Percentiles rank a stretch among this genome's conserved stretches.
These are phyloP conservation scores for Capsella bursapastoris DNA, from an alignment of 345 rosid genomes.

Conservation along the genomic window DNA sequence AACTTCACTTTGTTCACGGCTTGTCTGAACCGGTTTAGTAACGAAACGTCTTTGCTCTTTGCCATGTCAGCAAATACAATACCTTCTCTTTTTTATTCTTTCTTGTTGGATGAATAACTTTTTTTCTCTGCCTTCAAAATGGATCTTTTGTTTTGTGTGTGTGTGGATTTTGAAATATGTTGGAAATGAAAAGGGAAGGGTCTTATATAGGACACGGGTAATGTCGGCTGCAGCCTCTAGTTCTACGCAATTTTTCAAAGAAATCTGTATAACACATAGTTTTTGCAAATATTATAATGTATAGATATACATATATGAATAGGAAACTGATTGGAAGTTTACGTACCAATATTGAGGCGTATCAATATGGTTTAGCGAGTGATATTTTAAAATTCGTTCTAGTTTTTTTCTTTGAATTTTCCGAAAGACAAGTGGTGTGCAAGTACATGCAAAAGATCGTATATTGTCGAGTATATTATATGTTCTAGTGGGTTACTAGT, in stretches of 20 bases:
- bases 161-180: slow-evolving; percentile 5
- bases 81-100: background rate
- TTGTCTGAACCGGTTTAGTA: slow-evolving; percentile 63
- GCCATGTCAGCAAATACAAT: slow-evolving; percentile 31
- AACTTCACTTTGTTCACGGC: slow-evolving; percentile 75
- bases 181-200: slow-evolving; percentile 9
- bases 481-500: background rate
- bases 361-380: slow-evolving; percentile 36
- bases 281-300: slow-evolving; percentile 17
- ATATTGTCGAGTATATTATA: slow-evolving; percentile 25
- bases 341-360: slow-evolving; percentile 37
- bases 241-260: slow-evolving; percentile 17
- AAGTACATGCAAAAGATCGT: slow-evolving; percentile 4
- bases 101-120: background rate
- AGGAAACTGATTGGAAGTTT: slow-evolving; percentile 36
- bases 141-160: background rate
- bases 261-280: slow-evolving; percentile 33
- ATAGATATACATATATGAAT: background rate
- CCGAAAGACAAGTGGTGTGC: slow-evolving; percentile 26
- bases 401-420: background rate
- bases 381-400: background rate
- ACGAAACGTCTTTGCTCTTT: slow-evolving; percentile 41
- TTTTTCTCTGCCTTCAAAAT: background rate
- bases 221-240: slow-evolving; percentile 37
- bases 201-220: slow-evolving; percentile 37